Conservation (phyloP, 1,284 basidiomycete genomes). For the Wallemia mellicola region DNA sequence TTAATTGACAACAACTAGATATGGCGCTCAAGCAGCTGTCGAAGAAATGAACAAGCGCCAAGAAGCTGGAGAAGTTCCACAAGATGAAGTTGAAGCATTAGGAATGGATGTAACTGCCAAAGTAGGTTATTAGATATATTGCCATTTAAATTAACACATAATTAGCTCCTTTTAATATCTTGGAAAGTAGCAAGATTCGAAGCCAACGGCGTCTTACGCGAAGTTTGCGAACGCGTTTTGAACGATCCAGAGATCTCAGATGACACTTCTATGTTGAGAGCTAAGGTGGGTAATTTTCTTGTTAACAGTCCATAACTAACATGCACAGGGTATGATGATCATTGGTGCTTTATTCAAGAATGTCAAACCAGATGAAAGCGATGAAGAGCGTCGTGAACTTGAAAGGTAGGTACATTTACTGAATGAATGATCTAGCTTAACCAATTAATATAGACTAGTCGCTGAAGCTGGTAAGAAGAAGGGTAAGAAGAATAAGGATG, state of each 20-base stretch:
- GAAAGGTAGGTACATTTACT: conserved; percentile 46
- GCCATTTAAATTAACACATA: neutral
- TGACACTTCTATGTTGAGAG: conserved; percentile 37
- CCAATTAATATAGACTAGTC: conserved; percentile 12
- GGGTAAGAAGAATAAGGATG: conserved; percentile 10
- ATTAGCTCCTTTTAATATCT: conserved; percentile 61
- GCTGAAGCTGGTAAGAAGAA: conserved; percentile 18
- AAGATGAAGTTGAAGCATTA: conserved; percentile 27
- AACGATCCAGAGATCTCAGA: conserved; percentile 44
- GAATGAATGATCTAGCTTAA: no score
- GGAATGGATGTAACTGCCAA: conserved; percentile 89
- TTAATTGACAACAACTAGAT: conserved; percentile 15
- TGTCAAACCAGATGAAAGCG: conserved; percentile 52
- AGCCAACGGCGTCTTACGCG: conserved; percentile 36
- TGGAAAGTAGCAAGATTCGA: conserved; percentile 85
- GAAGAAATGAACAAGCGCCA: conserved; percentile 43
- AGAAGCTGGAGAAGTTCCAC: neutral
- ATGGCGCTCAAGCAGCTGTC: conserved; percentile 29
- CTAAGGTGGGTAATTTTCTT: conserved; percentile 27
- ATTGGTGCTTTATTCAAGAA: conserved; percentile 64
- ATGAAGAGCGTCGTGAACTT: conserved; percentile 67
- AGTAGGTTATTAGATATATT: conserved; percentile 18
- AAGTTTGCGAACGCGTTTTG: conserved; percentile 50
- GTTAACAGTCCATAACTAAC: neutral
- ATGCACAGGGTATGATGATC: conserved; percentile 35